phyloP scores from a whole-genome alignment of 2,329 filamentous ascomycete genomes.

The Pseudogymnoascus sp. region DNA sequence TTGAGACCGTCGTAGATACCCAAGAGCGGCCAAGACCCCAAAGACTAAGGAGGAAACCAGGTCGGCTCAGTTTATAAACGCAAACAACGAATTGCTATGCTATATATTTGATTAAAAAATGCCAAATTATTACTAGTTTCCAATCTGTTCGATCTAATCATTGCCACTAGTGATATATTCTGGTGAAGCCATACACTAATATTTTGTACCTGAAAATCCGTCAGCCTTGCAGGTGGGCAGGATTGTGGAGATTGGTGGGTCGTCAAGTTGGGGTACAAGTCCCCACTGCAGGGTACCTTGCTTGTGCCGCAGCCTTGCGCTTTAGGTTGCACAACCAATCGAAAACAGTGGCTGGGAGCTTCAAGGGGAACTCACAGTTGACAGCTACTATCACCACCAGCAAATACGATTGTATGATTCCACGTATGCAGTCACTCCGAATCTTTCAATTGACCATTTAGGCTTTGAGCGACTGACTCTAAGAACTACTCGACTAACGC shows the following conservation, averaged over 20 bases:
- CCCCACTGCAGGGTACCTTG: background rate
- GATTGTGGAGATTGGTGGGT: conserved; percentile 4
- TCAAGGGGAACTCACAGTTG: background rate
- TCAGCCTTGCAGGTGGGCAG: conserved; percentile 1
- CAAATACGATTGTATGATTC: background rate
- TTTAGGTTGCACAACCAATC: background rate
- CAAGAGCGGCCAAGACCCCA: background rate
- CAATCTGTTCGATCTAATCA: background rate
- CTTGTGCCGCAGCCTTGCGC: background rate
- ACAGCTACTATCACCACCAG: background rate
- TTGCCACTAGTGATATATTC: background rate
- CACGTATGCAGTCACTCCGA: background rate
- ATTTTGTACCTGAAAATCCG: background rate
- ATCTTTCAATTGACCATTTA: background rate
- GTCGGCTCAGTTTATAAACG: conserved; percentile 2
- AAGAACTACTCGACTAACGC: background rate
- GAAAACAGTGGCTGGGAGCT: background rate
- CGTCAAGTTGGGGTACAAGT: background rate
- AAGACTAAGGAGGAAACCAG: background rate
- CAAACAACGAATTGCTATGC: background rate
- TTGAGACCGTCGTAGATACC: background rate
- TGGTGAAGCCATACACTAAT: background rate
- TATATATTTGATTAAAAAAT: conserved; percentile 5
- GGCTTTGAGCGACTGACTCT: background rate
- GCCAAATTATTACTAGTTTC: background rate